Evolutionary conservation across 2,329 filamentous ascomycete genomes (phyloP), one percentile per base, ranked within the genome.

Genomic region (Graphiopsis chlorocephala): DNA sequence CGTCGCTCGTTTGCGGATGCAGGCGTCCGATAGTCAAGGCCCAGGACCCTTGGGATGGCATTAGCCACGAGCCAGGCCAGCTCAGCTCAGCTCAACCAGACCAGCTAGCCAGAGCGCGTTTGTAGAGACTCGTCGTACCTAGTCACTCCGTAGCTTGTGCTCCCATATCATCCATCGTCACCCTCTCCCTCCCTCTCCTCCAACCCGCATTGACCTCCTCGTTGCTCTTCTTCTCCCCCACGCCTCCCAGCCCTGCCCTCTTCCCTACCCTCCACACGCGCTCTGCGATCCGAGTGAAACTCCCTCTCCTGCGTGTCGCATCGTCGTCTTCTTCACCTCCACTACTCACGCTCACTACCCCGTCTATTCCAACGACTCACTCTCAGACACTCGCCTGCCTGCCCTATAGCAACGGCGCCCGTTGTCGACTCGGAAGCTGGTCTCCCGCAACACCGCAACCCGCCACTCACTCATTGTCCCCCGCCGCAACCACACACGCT

Each of bases 361-460:
- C 52, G 33, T 45, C 38, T 20, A 8, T 20, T 53, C 12, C 23
- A 8, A 48, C 38, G 29, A 38, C 59, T 52, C 59, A 28, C 48
- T 58, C 59, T 45, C 10, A 55, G 60, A 62, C 60, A 55, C 17
- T 31, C 60, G 48, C 17, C 60, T 29, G 59, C 59, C 59, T 12
- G 38, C 10, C 38, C 38, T 28, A 55, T 35, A 55, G 48, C 48
- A 62, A 62, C 60, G 60, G 60, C 48, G 33, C 29, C 59, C 60
- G 60, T 62, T 55, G 60, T 45, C 48, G 25, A 50, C 33, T 50
- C 60, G 60, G 60, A 62, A 62, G 60, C 60, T 62, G 60, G 60
- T 29, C 60, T 62, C 60, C 60, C 60, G 60, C 60, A 61, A 25
- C 45, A 61, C 26, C 59, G 26, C 28, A 42, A 60, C 57, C 47